These are phyloP conservation scores for Daldinia sp. DNA, from an alignment of 2,329 filamentous ascomycete species.

Conservation along the genomic window DNA sequence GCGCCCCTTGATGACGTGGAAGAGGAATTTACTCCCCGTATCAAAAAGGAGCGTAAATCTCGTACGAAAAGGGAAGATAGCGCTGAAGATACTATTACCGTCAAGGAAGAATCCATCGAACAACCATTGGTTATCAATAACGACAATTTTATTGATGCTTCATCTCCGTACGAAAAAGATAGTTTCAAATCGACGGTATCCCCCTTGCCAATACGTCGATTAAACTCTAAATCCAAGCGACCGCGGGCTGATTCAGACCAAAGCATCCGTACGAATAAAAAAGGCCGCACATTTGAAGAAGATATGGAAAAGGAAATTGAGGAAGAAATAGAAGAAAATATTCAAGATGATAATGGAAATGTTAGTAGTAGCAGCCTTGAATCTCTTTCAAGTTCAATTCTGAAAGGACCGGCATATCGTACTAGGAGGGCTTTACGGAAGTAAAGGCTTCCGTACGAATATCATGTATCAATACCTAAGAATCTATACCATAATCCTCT, in stretches of 20 bases:
- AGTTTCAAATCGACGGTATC: neutral
- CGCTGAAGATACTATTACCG: neutral
- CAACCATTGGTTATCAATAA: neutral
- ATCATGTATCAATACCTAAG: neutral
- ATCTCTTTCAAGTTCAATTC: neutral
- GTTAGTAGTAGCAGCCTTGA: neutral
- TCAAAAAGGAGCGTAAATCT: neutral
- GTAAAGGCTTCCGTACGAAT: no score
- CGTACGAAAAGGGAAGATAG: no score
- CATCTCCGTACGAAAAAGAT: neutral
- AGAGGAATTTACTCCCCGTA: neutral
- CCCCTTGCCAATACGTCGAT: neutral
- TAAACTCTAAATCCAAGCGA: neutral
- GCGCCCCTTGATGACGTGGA: neutral
- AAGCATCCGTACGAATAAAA: neutral
- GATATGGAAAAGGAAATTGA: neutral
- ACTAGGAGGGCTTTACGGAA: neutral
- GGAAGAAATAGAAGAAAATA: neutral
- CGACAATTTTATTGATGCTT: neutral
- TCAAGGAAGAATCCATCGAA: neutral
- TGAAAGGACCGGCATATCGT: neutral
- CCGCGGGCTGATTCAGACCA: neutral
- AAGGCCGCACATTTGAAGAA: neutral
- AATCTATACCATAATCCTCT: no score
- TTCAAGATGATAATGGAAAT: neutral